Percentiles rank a stretch among this genome's conserved stretches.
Evolutionary conservation across 2,329 filamentous ascomycete genomes (phyloP).

Genomic region (Exophiala phaeomuriformis): DNA sequence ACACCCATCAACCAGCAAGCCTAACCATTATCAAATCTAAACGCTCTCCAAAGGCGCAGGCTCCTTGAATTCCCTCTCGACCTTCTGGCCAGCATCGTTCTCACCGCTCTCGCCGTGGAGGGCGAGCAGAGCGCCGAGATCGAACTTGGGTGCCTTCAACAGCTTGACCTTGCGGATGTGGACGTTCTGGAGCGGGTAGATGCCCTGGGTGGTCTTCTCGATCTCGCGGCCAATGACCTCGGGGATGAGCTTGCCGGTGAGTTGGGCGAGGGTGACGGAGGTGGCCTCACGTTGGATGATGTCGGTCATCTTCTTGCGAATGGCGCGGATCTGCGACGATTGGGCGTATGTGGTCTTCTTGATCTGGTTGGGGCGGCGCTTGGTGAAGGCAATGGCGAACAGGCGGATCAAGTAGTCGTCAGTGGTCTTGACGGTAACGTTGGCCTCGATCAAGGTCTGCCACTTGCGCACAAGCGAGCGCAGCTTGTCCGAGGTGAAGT

Average conservation of each 20-base stretch:
- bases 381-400: constrained; percentile 99
- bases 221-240: constrained; percentile 99
- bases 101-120: constrained; percentile 96
- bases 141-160: constrained; percentile 97
- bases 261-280: constrained; percentile 88
- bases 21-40: constrained; percentile 47
- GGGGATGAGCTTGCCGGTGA: constrained; percentile 97
- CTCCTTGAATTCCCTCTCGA: constrained; percentile 99
- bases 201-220: constrained; percentile 98
- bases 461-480: constrained; percentile 98
- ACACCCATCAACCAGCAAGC: background rate
- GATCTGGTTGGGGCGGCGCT: constrained; percentile 98
- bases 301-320: constrained; percentile 99
- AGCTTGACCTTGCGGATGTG: constrained; percentile 99
- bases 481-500: constrained; percentile 99
- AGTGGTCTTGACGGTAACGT: constrained; percentile 99
- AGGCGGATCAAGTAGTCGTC: constrained; percentile 99
- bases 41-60: constrained; percentile 79
- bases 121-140: constrained; percentile 89
- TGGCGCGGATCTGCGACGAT: constrained; percentile 93
- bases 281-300: constrained; percentile 96
- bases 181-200: constrained; percentile 99
- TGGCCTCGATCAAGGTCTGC: constrained; percentile 99
- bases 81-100: constrained; percentile 96
- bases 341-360: constrained; percentile 99